Evolutionary conservation across 1,284 basidiomycete species (phyloP), one percentile per base, ranked within the genome.

Genomic region (Malassezia caprae): DNA sequence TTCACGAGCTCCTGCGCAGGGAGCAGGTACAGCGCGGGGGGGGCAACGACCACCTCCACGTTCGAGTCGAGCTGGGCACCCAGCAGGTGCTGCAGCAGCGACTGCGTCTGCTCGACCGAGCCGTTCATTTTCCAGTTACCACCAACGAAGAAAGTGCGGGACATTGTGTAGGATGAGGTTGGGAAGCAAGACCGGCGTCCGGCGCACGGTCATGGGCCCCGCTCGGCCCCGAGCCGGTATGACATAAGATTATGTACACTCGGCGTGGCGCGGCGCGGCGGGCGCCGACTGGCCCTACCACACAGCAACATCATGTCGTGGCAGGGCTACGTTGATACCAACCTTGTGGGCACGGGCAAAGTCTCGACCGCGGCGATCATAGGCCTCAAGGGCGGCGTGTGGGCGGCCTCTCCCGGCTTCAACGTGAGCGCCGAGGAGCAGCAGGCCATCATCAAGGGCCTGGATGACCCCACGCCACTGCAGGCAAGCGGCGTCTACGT

Each of bases 321-420:
- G 68, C 65, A 68, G 90, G 88, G 78, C 56, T 93, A 93, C 79
- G 87, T 94, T 75, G 88, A 96, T 77, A 78, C 78, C 70, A 85
- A 90, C 75, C 83, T 96, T 60, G 76, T 93, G 62, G 86, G 83
- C 27, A 85, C 80, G 55, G 84, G 83, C 66, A 87, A 83, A 77
- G 79, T 94, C 73, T 55, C 78, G 37, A 80, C 82, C 68, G 90
- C 88, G 37, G 89, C 89, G 40, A 94, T 96, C 76, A 62, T 96
- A 50, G 90, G 90, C 37, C 81, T 81, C 62, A 78, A 83, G 67
- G 89, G 90, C 47, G 90, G 91, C 58, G 80, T 91, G 24, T 96
- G 91, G 91, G 90, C 89, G 19, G 68, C 80, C 6, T 83, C 83
- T 13, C 12, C 80, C 8, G 86, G 83, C n/a, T 90, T 85, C 77